phyloP scores from a whole-genome alignment of 1,284 basidiomycete species.

The Thecaphora thlaspeos region DNA sequence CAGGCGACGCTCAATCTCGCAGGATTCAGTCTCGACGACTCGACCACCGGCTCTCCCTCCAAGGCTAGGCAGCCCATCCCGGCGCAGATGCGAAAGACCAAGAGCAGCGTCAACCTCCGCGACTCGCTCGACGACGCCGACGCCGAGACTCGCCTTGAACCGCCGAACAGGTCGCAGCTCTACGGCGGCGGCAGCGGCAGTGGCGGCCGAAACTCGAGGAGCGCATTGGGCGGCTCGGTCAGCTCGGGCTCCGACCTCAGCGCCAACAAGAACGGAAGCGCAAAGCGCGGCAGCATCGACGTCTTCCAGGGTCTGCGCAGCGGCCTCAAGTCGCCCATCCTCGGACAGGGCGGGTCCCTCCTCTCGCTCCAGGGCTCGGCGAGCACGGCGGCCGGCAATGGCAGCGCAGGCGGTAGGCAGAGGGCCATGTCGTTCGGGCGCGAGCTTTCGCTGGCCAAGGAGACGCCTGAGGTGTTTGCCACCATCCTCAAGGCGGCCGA shows the following conservation, averaged over 20 bases:
- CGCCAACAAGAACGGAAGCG: constrained; percentile 6
- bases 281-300: constrained; percentile 18
- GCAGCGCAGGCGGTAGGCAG: constrained; percentile 4
- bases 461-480: constrained; percentile 36
- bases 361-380: constrained; percentile 17
- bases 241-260: constrained; percentile 11
- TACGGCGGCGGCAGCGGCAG: too few species aligned
- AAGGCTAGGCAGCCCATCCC: constrained; percentile 34
- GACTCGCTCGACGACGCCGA: not conserved
- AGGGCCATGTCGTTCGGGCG: constrained; percentile 30
- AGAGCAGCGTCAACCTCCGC: constrained; percentile 1
- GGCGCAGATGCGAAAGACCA: constrained; percentile 9
- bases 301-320: constrained; percentile 10
- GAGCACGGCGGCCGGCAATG: constrained; percentile 7
- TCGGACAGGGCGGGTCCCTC: constrained; percentile 29
- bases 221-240: constrained; percentile 12
- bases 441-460: constrained; percentile 21
- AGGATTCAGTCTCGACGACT: constrained; percentile 46
- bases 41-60: constrained; percentile 7
- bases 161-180: constrained; percentile 28
- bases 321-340: constrained; percentile 17
- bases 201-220: constrained; percentile 10
- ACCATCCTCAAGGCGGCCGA: constrained; percentile 41
- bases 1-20: constrained; percentile 68
- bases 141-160: constrained; percentile 26